A percentile compares a stretch with the other conserved stretches of the same genome.
These are phyloP conservation scores for Plantago major DNA, from an alignment of 257 asterid species.

Conservation along the genomic window DNA sequence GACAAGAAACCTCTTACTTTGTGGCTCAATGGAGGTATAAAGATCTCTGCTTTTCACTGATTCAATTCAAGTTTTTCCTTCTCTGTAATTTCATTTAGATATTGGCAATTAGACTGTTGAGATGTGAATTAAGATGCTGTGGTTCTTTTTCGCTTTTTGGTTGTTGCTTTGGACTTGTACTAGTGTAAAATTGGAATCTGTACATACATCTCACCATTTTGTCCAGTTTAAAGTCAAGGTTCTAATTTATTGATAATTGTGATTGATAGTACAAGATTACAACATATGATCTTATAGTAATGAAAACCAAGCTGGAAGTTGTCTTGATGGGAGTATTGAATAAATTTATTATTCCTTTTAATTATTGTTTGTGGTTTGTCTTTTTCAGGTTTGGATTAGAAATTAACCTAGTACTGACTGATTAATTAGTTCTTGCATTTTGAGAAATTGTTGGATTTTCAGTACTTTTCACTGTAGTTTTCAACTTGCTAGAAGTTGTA, in stretches of 20 bases:
- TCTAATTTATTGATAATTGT: neutral
- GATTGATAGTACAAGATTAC: conserved; percentile 8
- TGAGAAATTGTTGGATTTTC: neutral
- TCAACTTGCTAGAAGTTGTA: neutral
- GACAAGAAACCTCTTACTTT: conserved; percentile 69
- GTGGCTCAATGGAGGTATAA: conserved; percentile 95
- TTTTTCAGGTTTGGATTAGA: neutral
- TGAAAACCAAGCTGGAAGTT: neutral
- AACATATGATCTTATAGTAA: neutral
- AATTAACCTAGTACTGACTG: conserved; percentile 5
- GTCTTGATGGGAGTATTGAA: neutral
- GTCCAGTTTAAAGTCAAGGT: neutral
- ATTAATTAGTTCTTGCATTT: conserved; percentile 18
- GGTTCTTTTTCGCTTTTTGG: too few relatives aligned
- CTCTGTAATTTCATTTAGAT: neutral
- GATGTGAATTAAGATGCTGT: too few relatives aligned
- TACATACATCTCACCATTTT: neutral
- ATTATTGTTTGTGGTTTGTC: neutral
- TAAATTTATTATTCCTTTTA: neutral
- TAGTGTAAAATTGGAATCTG: too few relatives aligned
- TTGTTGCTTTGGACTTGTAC: too few relatives aligned
- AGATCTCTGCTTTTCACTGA: neutral
- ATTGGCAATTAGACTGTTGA: too few relatives aligned
- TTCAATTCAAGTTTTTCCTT: neutral
- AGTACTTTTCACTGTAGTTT: neutral